Conservation (phyloP, 495 filamentous ascomycete genomes). For the Cercophora samala region DNA sequence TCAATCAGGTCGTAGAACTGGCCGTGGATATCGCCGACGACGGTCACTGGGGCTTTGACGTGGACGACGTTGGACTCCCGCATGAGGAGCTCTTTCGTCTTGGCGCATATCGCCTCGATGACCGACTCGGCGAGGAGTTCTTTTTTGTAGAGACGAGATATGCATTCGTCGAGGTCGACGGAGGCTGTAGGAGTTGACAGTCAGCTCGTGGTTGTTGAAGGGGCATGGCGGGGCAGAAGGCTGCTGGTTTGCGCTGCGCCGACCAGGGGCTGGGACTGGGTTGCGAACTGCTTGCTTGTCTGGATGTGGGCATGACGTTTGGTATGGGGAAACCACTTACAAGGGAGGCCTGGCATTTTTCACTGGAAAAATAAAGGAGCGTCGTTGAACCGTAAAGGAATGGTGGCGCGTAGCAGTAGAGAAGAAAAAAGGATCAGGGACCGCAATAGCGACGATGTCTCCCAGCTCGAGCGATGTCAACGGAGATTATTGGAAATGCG, state of each 20-base stretch:
- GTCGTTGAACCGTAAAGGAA: slow-evolving; percentile 7
- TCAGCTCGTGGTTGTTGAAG: slow-evolving; percentile 13
- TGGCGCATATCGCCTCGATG: slow-evolving; percentile 98
- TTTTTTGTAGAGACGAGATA: slow-evolving; percentile 90
- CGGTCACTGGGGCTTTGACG: slow-evolving; percentile 92
- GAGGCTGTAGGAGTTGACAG: slow-evolving; percentile 57
- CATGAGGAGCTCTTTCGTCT: slow-evolving; percentile 97
- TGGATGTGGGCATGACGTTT: neutral
- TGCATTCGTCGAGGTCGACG: slow-evolving; percentile 97
- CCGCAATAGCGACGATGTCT: slow-evolving; percentile 25
- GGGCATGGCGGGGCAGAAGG: slow-evolving; percentile 2
- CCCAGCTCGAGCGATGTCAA: slow-evolving; percentile 35
- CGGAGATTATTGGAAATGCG: slow-evolving; percentile 25
- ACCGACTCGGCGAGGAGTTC: slow-evolving; percentile 95
- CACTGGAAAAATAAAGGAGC: slow-evolving; percentile 13
- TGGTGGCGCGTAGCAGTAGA: neutral
- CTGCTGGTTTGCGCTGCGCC: slow-evolving; percentile 2
- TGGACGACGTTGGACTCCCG: slow-evolving; percentile 99
- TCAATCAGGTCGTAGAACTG: slow-evolving; percentile 99
- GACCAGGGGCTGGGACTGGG: neutral
- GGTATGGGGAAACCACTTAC: slow-evolving; percentile 48
- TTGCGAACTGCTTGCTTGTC: neutral
- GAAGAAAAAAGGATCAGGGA: slow-evolving; percentile 21
- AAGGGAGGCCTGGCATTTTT: slow-evolving; percentile 84
- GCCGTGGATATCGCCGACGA: slow-evolving; percentile 97